Percentiles rank a stretch among this genome's conserved stretches.
phyloP scores from a whole-genome alignment of 176 grass and related monocot species.

The Oryza meyeriana region DNA sequence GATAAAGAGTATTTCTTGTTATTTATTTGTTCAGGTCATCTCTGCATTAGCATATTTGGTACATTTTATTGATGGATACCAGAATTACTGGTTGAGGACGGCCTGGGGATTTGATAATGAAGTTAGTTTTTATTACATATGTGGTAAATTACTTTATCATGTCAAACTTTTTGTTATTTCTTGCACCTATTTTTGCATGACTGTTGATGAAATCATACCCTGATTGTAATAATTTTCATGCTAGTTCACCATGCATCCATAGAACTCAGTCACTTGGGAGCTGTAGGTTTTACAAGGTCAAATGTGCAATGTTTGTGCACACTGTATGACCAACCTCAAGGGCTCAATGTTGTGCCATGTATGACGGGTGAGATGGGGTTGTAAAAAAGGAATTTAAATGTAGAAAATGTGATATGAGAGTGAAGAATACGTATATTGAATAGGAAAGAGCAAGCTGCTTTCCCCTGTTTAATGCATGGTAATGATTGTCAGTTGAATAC shows the following conservation, averaged over 20 bases:
- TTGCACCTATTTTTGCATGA: constrained; percentile 6
- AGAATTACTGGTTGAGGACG: constrained; percentile 82
- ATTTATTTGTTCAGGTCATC: constrained; percentile 64
- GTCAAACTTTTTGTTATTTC: constrained; percentile 7
- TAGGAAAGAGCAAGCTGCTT: background rate
- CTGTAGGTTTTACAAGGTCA: constrained; percentile 2
- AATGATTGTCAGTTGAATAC: background rate
- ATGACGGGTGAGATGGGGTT: background rate
- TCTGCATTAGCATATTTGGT: constrained; percentile 84
- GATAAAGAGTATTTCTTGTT: constrained; percentile 28
- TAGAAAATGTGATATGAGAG: background rate
- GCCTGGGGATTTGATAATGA: constrained; percentile 91
- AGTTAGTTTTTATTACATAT: constrained; percentile 99
- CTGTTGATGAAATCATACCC: constrained; percentile 7
- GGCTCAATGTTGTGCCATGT: background rate
- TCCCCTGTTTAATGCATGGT: background rate
- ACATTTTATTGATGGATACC: constrained; percentile 86
- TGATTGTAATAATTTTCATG: background rate
- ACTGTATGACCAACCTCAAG: background rate
- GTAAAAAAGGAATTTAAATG: background rate
- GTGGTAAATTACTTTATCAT: constrained; percentile 65
- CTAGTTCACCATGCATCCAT: background rate
- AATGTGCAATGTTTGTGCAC: background rate
- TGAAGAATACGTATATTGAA: background rate
- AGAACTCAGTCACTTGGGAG: background rate